Evolutionary conservation across 768 basidiomycete genomes (phyloP).

Genomic region (Termitomyces sp.): DNA sequence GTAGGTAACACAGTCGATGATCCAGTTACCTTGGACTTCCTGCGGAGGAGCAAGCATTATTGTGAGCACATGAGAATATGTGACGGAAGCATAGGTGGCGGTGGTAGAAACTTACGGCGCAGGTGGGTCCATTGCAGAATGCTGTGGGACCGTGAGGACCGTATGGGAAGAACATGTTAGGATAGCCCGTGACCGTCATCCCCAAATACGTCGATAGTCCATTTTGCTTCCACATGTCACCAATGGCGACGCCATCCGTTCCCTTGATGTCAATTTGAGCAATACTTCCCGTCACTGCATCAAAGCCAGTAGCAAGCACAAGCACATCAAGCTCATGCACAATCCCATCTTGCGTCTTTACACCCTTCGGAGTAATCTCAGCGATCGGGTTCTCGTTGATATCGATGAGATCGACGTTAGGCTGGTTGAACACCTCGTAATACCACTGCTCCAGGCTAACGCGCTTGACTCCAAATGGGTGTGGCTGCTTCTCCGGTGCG

Average conservation of each 20-base stretch:
- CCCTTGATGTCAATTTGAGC: constrained; percentile 16
- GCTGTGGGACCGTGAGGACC: constrained; percentile 21
- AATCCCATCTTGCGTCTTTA: constrained; percentile 15
- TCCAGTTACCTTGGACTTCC: constrained; percentile 22
- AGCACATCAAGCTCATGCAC: constrained; percentile 18
- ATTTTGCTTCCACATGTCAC: constrained; percentile 17
- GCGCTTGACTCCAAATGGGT: constrained; percentile 20
- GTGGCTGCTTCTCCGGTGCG: constrained; percentile 8
- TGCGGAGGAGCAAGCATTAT: background rate
- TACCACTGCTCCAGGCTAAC: constrained; percentile 16
- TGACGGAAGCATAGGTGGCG: no score
- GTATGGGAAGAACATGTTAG: constrained; percentile 22
- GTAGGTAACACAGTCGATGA: constrained; percentile 15
- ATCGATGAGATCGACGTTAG: constrained; percentile 18
- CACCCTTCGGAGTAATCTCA: background rate
- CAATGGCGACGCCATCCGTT: constrained; percentile 12
- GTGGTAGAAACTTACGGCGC: background rate
- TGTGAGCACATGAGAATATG: no score
- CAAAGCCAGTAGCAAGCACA: constrained; percentile 20
- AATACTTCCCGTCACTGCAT: constrained; percentile 18
- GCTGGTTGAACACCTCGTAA: constrained; percentile 20
- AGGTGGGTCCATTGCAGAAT: constrained; percentile 20
- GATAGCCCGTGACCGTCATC: constrained; percentile 13
- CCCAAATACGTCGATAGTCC: constrained; percentile 18
- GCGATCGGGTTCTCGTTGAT: constrained; percentile 15